Evolutionary conservation across 208 protist species (phyloP).

Genomic region (Acanthamoeba sp.): DNA sequence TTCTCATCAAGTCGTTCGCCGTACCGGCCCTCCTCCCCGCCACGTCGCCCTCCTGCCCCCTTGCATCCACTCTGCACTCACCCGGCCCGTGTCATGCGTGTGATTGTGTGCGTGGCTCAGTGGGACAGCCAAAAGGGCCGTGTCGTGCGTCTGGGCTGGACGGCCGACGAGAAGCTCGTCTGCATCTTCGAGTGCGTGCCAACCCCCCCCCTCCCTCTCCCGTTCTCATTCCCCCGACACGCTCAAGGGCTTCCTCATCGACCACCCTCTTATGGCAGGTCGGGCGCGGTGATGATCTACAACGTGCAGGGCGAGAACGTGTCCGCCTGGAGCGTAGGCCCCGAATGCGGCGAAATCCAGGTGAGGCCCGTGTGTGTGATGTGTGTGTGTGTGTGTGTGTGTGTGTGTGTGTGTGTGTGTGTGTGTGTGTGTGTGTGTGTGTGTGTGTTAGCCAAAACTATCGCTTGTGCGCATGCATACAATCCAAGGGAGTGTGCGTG

Average conservation of each 20-base stretch:
- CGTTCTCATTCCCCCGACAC: not conserved
- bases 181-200: constrained; percentile 79
- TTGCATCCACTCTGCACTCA: not conserved
- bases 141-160: constrained; percentile 85
- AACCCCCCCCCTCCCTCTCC: not conserved
- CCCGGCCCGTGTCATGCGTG: not conserved
- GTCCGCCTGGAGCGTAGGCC: constrained; percentile 22
- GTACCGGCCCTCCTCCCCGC: not conserved
- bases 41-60: not conserved
- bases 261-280: not conserved
- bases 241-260: too few relatives aligned
- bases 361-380: not conserved
- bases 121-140: constrained; percentile 65
- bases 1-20: constrained; percentile 55
- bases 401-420: too few relatives aligned
- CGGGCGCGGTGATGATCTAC: constrained; percentile 82
- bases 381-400: too few relatives aligned
- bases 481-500: not conserved
- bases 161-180: constrained; percentile 81
- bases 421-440: too few relatives aligned
- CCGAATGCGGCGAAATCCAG: constrained; percentile 21
- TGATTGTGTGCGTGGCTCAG: too few relatives aligned
- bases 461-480: not conserved
- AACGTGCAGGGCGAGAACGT: constrained; percentile 78
- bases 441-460: too few relatives aligned